phyloP scores from a whole-genome alignment of 805 yeast species.

The Kockiozyma suomiensis region DNA sequence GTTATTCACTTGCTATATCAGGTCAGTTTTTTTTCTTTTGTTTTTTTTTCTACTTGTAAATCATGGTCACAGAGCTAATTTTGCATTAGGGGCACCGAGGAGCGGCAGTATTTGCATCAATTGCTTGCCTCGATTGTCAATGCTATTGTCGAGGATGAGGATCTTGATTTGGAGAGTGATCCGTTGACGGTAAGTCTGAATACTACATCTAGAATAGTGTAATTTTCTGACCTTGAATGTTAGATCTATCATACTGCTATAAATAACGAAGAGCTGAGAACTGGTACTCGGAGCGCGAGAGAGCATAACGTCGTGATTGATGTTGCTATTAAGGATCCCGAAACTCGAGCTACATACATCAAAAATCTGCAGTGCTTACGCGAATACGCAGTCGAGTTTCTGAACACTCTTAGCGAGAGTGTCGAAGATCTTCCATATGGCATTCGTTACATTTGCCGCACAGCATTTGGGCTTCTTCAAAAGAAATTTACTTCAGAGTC shows the following conservation, averaged over 20 bases:
- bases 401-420: constrained; percentile 53
- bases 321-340: constrained; percentile 75
- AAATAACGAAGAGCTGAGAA: constrained; percentile 42
- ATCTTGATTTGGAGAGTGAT: constrained; percentile 73
- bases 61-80: neutral
- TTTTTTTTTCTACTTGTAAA: too few species aligned
- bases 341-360: constrained; percentile 71
- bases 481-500: constrained; percentile 55
- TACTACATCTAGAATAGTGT: constrained; percentile 26
- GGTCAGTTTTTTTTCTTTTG: constrained; percentile 34
- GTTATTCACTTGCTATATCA: constrained; percentile 47
- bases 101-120: constrained; percentile 40
- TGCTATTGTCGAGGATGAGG: constrained; percentile 43
- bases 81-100: constrained; percentile 37
- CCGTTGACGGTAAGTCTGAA: constrained; percentile 52
- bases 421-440: constrained; percentile 55
- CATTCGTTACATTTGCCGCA: constrained; percentile 58
- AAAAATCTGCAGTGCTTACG: constrained; percentile 72
- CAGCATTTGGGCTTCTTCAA: constrained; percentile 42
- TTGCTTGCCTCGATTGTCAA: constrained; percentile 48
- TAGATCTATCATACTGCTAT: constrained; percentile 36
- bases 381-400: constrained; percentile 64
- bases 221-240: neutral
- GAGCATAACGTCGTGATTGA: constrained; percentile 54
- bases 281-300: constrained; percentile 45